Evolutionary conservation across 257 asterid species (phyloP).

Genomic region (Ligustrum vulgare): DNA sequence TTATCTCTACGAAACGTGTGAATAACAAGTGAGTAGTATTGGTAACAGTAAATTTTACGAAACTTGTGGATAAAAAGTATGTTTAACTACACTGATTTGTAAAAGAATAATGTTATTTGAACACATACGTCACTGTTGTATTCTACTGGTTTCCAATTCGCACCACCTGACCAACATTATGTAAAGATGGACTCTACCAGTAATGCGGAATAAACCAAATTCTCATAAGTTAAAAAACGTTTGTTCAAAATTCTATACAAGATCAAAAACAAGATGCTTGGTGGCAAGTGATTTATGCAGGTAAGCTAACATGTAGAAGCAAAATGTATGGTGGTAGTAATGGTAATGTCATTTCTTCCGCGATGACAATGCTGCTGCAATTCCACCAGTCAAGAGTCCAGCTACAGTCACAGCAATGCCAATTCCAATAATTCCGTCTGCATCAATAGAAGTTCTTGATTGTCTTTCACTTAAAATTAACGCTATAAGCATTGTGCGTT

Average conservation of each 20-base stretch:
- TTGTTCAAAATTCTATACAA: not conserved
- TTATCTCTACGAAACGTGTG: not conserved
- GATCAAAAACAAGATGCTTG: not conserved
- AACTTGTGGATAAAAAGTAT: too few relatives aligned
- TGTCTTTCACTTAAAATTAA: not conserved
- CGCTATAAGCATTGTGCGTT: not conserved
- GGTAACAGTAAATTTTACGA: too few relatives aligned
- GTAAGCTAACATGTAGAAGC: not conserved
- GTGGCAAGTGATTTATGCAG: not conserved
- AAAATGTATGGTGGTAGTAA: not conserved
- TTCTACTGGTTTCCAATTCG: not conserved
- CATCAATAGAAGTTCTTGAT: not conserved
- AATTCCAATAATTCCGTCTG: conserved; percentile 80
- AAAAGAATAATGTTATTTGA: too few relatives aligned
- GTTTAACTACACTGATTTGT: too few relatives aligned
- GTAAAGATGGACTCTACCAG: not conserved
- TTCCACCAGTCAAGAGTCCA: conserved; percentile 79
- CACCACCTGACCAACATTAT: too few relatives aligned
- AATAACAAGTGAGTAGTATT: too few relatives aligned
- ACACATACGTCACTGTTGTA: not conserved
- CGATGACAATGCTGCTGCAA: conserved; percentile 56
- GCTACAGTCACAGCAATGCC: conserved; percentile 88
- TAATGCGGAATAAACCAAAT: too few relatives aligned
- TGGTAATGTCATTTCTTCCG: conserved; percentile 65
- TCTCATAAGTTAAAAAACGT: not conserved